Base-by-base conservation (phyloP, 192 early-diverging fungal genomes). In the Coemansia asiatica region DNA sequence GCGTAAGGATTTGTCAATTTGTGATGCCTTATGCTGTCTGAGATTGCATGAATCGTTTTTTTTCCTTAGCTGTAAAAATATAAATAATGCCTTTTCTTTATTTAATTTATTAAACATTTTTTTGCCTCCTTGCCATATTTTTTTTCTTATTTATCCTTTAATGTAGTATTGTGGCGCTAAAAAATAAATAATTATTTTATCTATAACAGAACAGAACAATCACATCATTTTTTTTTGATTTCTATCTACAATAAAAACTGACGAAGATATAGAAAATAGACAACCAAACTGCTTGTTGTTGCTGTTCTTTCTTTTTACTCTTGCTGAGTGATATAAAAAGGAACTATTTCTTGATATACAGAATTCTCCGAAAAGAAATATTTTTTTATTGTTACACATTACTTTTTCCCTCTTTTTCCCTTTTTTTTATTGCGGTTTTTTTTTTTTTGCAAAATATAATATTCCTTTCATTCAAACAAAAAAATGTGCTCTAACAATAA, bases 401-500 rank as follows among this genome's bases (percentile, higher is more conserved):
- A 44, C 13, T 44, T 44, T 6, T 8, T 44, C 16, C 40, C 47
- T 61, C 26, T 35, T 10, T 18, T 61, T 61, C 44, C 25, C 12
- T n/a, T n/a, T 29, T n/a, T 16, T 21, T 48, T 50, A 26, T 49
- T 46, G 2, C 28, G 6, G 1, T 48, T 23, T 48, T 47, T 49
- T 29, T 31, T 25, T 31, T 63, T 53, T 35, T 12, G n/a, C n/a
- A n/a, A 0, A 31, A 0, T n/a, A n/a, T n/a, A 25, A 55, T 9
- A n/a, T 53, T 53, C 25, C 1, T n/a, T n/a, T n/a, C n/a, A n/a
- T n/a, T 22, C 8, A 53, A 53, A 6, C 8, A 4, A 7, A 29
- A 25, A 18, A 26, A 61, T 61, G 60, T 19, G 26, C 26, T 61
- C 28, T 19, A 33, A 25, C 18, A 29, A 61, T 40, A 46, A 4